These are phyloP conservation scores for Andrographis paniculata DNA, from an alignment of 305 asterid species.

Conservation along the genomic window DNA sequence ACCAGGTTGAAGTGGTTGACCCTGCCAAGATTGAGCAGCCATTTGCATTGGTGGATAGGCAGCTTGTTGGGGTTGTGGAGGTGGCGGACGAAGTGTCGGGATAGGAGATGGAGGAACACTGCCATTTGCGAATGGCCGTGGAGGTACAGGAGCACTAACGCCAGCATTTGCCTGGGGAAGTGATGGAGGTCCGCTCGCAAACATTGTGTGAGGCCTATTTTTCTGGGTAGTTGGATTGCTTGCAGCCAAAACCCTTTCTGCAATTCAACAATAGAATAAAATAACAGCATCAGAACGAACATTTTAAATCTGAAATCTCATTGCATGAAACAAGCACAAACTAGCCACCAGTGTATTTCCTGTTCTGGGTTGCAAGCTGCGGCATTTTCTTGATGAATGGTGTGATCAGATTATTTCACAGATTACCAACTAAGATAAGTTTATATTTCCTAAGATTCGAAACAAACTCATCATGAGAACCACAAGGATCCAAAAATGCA, in stretches of 20 bases:
- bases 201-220: slow-evolving; percentile 88
- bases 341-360: no score
- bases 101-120: slow-evolving; percentile 54
- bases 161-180: slow-evolving; percentile 48
- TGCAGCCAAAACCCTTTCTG: slow-evolving; percentile 88
- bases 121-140: slow-evolving; percentile 72
- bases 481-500: slow-evolving; percentile 10
- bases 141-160: slow-evolving; percentile 46
- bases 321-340: no score
- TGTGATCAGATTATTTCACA: no score
- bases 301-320: no score
- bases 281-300: neutral
- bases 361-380: no score
- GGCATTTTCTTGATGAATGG: no score
- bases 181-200: slow-evolving; percentile 90
- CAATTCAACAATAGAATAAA: slow-evolving; percentile 18
- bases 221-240: slow-evolving; percentile 68
- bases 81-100: slow-evolving; percentile 50
- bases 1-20: slow-evolving; percentile 55
- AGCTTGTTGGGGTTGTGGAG: slow-evolving; percentile 46
- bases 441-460: no score
- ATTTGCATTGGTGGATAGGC: slow-evolving; percentile 59
- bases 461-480: no score
- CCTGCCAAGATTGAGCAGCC: slow-evolving; percentile 65
- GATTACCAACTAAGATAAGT: no score